These are phyloP conservation scores for Cardamine resedifolia DNA, from an alignment of 345 rosid species.

Conservation along the genomic window DNA sequence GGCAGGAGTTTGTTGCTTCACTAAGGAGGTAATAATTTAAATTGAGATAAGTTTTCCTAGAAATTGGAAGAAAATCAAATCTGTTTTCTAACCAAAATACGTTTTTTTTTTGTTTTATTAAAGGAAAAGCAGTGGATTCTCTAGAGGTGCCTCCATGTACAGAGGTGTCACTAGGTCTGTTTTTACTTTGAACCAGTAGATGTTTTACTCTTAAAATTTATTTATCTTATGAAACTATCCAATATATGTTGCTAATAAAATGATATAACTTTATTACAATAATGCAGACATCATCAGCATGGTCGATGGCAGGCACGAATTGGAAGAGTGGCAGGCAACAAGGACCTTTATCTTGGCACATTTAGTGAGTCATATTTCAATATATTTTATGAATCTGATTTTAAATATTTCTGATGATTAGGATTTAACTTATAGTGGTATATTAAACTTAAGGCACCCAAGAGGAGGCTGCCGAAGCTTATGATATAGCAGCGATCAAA, in stretches of 20 bases:
- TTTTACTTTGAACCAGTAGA: not conserved
- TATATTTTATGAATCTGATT: not conserved
- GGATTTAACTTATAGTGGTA: not conserved
- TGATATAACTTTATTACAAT: not conserved
- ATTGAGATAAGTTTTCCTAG: not conserved
- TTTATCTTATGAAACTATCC: not conserved
- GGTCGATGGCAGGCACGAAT: constrained; percentile 99
- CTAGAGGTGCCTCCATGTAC: constrained; percentile 95
- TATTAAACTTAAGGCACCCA: constrained; percentile 60
- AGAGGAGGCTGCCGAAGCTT: constrained; percentile 98
- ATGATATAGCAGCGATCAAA: constrained; percentile 95
- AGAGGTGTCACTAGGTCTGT: constrained; percentile 92
- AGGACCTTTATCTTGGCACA: constrained; percentile 97
- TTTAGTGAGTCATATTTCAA: constrained; percentile 56
- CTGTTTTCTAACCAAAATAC: not conserved
- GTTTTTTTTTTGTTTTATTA: not conserved
- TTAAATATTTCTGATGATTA: not conserved
- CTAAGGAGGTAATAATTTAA: constrained; percentile 60
- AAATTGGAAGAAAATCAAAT: not conserved
- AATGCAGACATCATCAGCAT: constrained; percentile 89
- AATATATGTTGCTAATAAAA: not conserved
- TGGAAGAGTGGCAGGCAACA: constrained; percentile 97
- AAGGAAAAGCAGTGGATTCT: constrained; percentile 97
- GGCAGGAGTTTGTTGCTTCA: constrained; percentile 96
- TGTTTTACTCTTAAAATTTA: not conserved